Base-by-base conservation (phyloP, 164 flowering plant genomes). In the Aristolochia fimbriata region DNA sequence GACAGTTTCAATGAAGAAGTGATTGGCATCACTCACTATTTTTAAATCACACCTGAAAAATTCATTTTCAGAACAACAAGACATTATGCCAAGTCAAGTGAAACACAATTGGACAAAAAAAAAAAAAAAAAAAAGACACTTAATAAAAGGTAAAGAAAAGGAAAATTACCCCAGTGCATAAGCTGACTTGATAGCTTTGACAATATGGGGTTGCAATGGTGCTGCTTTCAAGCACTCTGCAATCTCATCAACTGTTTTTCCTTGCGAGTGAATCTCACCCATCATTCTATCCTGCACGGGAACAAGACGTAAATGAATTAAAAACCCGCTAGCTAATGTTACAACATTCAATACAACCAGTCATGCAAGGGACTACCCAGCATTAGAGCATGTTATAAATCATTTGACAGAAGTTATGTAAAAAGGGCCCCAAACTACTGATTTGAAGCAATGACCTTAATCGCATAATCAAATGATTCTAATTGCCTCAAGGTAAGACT, bases 11-110 rank as follows among this genome's bases (percentile, higher is more conserved):
- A 87, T 84, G 76, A 74, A 87, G 72, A 91, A 91, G 55, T 52
- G 0, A 57, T 91, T 87, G 4, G 96, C 93, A 58, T 91, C 97
- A 49, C 96, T 91, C 3, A 91, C 77, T n/a, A 87, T 77, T 75
- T 85, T 81, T 79, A 86, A 68, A 47, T 88, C 89, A 62, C 93
- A 91, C 72, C 96, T 87, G 78, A n/a, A 57, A 68, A 45, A 4
- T 21, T 11, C 4, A 3, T 37, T 37, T 37, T 5, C 43, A 37
- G 10, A 17, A 46, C 27, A 53, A 27, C 27, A 53, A 27, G 30
- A 27, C 30, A 5, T 27, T 27, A 4, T 37, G 47, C 2, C n/a
- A 31, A 49, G 10, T 15, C 53, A 59, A 46, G 25, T 6, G 47
- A 15, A 16, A 2, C n/a, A 14, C 37, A 23, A 56, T 33, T 49